Evolutionary conservation across 305 asterid genomes (phyloP).

Genomic region (Plantago rigida): DNA sequence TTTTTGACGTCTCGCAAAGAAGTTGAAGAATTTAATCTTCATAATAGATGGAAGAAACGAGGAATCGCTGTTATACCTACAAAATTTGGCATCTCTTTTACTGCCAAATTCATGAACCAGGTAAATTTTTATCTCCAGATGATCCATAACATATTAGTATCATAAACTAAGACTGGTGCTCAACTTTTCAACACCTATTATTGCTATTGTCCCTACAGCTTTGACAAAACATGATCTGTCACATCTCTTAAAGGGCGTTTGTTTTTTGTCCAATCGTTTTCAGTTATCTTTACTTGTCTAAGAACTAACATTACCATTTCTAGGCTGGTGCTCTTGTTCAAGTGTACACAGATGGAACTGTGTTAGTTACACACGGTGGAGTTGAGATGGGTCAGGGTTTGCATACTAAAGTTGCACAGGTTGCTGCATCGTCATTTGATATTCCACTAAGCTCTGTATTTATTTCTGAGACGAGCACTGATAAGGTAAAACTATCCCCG

Average conservation of each 20-base stretch:
- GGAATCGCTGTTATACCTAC: slow-evolving; percentile 82
- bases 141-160: not conserved
- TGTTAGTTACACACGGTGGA: slow-evolving; percentile 90
- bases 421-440: slow-evolving; percentile 80
- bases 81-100: slow-evolving; percentile 87
- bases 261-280: no score
- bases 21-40: slow-evolving; percentile 56
- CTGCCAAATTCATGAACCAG: slow-evolving; percentile 88
- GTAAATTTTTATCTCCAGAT: slow-evolving; percentile 29
- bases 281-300: no score
- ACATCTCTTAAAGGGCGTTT: no score
- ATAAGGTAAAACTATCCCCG: slow-evolving; percentile 50
- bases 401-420: slow-evolving; percentile 93
- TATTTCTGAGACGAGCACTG: slow-evolving; percentile 95
- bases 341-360: slow-evolving; percentile 93
- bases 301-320: not conserved
- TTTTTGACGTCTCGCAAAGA: slow-evolving; percentile 46
- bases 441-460: slow-evolving; percentile 83
- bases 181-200: no score
- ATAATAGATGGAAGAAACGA: slow-evolving; percentile 80
- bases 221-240: no score
- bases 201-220: not conserved
- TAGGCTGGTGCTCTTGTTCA: slow-evolving; percentile 98
- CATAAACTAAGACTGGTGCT: not conserved
- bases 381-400: slow-evolving; percentile 98